Base-by-base conservation (phyloP, 176 grass and related monocot species). In the Puya raimondii region DNA sequence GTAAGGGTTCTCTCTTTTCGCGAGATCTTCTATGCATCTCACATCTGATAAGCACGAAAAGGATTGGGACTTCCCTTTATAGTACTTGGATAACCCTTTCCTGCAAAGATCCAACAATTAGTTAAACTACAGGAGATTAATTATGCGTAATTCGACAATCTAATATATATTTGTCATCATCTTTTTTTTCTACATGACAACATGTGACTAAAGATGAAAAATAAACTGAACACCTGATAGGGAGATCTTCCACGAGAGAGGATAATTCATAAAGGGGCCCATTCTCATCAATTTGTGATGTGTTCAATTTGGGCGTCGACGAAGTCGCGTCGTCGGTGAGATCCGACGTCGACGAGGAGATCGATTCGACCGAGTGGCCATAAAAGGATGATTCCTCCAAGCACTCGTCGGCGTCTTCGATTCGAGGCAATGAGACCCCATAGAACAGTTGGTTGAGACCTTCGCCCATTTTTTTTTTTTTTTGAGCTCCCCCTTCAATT, bases 11-110 rank as follows among this genome's bases (percentile, higher is more conserved):
- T 63, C 75, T 73, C 85, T 78, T 61, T 91, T 91, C 11, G 81
- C 78, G 53, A 91, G 81, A 48, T 91, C 79, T 66, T 91, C 75
- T 66, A 80, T 51, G 68, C 65, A 74, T 70, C 67, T 80, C 22
- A 49, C 84, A 51, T 64, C 69, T 12, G 79, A 76, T 57, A 91
- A 68, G 7, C 77, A 85, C 53, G 81, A 84, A 61, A 84, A 91
- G 64, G 88, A 91, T 67, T 85, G 84, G 7, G 84, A 84, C 79
- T 91, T 87, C 4, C 88, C 88, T 70, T 82, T 75, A 67, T 84
- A 91, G 72, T 80, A 87, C 47, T 52, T 85, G 48, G 84, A 91
- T 10, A 91, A 61, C 9, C 88, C 88, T 82, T 70, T 87, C 79
- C 84, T 91, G 88, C 14, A 66, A 42, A 42, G 22, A 26, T 33